Base-by-base conservation (phyloP, 176 grass and related monocot species). In the Oryza australiensis region DNA sequence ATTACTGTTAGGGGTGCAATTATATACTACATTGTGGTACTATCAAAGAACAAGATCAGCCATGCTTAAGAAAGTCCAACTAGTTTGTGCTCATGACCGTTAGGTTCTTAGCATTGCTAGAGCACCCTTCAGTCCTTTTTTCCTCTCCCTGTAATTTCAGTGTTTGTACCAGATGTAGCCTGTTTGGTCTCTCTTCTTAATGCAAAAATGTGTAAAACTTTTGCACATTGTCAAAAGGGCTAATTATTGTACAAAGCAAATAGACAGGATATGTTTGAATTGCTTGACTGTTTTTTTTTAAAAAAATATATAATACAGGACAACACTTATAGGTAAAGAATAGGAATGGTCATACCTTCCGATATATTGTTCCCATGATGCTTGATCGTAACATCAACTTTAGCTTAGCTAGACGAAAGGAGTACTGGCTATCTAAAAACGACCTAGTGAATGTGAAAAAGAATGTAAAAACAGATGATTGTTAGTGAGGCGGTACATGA, bases 301-400 rank as follows among this genome's bases (percentile, higher is more conserved):
- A n/a, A 16, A 57, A 57, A 22, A n/a, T 38, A 0, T 38, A 35
- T 35, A 2, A 15, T 15, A 51, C 34, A 28, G 12, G 80, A 40
- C 1, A 55, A 22, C 34, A 85, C 5, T 51, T 74, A 73, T 18
- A 62, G 26, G 37, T 23, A 80, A 33, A 64, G 27, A 41, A 42
- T 72, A 72, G n/a, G 53, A 48, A 70, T 71, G 49, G 1, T 14
- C 57, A 72, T 94, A 98, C 95, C 92, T 98, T 98, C 62, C 62
- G 84, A 85, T 98, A 98, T 64, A 94, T 64, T 84, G 89, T 84
- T 53, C 86, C 89, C 92, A 93, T 94, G 65, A 94, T 91, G 72
- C 95, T 94, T 38, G 95, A 94, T 74, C 95, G 83, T 82, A 98
- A 80, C 88, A 91, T 98, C 84, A 98, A 87, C 90, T 94, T 98